phyloP scores from a whole-genome alignment of 768 basidiomycete species.

The Pholiota molesta region DNA sequence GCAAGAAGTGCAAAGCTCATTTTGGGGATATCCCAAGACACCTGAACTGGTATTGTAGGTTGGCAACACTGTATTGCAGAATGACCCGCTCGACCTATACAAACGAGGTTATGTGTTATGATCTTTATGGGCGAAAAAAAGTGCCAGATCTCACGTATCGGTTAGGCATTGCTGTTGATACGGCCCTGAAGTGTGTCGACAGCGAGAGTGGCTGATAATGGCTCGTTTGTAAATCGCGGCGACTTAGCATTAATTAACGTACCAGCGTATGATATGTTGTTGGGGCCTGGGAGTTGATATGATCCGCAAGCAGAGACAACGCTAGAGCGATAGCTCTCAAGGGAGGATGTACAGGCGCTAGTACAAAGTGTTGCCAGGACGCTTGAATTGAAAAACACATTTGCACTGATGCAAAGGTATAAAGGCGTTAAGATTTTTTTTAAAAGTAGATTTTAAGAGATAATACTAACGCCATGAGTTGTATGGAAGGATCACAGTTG shows the following conservation, averaged over 20 bases:
- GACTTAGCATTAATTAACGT: background rate
- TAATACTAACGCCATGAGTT: conserved; percentile 13
- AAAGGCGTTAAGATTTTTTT: no score
- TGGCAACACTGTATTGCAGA: conserved; percentile 20
- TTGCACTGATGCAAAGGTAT: background rate
- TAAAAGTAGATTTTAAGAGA: no score
- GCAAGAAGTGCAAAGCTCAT: conserved; percentile 27
- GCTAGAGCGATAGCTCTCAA: conserved; percentile 22
- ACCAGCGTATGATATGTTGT: conserved; percentile 22
- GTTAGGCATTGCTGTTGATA: conserved; percentile 27
- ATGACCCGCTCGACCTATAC: conserved; percentile 10
- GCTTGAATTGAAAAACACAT: conserved; percentile 11
- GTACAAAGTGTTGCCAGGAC: conserved; percentile 22
- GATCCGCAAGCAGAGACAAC: conserved; percentile 24
- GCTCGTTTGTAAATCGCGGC: background rate
- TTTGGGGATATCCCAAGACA: conserved; percentile 21
- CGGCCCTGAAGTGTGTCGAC: conserved; percentile 25
- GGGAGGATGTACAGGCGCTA: conserved; percentile 17
- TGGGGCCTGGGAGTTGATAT: conserved; percentile 18
- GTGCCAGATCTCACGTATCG: conserved; percentile 13
- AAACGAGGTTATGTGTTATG: no score
- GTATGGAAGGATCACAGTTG: conserved; percentile 16
- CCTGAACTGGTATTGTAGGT: conserved; percentile 21
- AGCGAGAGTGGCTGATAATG: conserved; percentile 18
- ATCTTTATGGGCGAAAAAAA: background rate